Evolutionary conservation across 2,329 filamentous ascomycete genomes (phyloP).

Genomic region (Penicillium palitans): DNA sequence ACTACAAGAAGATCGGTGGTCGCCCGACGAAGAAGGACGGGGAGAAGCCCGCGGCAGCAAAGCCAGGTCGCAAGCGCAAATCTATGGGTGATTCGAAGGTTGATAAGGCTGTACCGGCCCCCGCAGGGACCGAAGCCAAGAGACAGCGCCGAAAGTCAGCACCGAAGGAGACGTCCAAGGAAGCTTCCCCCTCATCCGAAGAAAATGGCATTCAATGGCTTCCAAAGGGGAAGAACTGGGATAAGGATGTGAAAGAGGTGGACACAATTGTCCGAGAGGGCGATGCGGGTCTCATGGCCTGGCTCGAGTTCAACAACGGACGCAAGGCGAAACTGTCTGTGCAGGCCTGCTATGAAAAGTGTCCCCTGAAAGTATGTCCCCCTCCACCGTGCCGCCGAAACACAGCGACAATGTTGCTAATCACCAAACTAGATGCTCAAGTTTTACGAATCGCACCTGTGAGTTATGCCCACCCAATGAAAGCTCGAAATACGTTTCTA

Average conservation of each 20-base stretch:
- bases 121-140: constrained; percentile 29
- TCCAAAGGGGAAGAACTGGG: constrained; percentile 46
- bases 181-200: constrained; percentile 4
- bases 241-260: constrained; percentile 42
- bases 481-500: constrained; percentile 7
- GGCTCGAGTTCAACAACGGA: constrained; percentile 47
- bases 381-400: background rate
- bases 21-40: constrained; percentile 36
- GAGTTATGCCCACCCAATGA: constrained; percentile 22
- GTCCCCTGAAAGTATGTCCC: constrained; percentile 42
- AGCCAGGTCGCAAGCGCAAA: constrained; percentile 36
- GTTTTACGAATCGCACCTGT: constrained; percentile 53
- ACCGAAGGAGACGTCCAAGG: constrained; percentile 20
- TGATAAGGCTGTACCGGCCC: constrained; percentile 20
- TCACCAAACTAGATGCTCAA: constrained; percentile 43
- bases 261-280: constrained; percentile 47
- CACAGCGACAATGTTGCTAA: constrained; percentile 14
- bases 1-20: constrained; percentile 46
- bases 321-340: constrained; percentile 46
- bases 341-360: constrained; percentile 44
- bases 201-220: constrained; percentile 38
- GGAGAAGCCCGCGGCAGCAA: constrained; percentile 12
- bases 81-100: constrained; percentile 34
- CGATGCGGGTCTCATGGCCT: constrained; percentile 38
- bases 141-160: constrained; percentile 29